Conservation (phyloP, 2,329 filamentous ascomycete genomes). For the Uncinocarpus reesii region DNA sequence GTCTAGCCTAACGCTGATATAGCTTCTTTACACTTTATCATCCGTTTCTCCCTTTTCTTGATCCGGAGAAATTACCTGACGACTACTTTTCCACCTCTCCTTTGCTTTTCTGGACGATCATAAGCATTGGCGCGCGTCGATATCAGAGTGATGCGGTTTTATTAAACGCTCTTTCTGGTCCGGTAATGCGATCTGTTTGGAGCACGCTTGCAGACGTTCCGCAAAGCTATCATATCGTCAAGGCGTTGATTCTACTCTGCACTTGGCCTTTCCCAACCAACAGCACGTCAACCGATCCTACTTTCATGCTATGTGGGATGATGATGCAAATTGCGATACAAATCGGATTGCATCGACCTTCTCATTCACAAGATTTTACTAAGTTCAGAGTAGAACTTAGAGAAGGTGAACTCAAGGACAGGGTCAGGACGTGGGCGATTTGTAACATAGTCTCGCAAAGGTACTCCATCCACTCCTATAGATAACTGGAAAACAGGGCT, state of each 20-base stretch:
- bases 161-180: slow-evolving; percentile 43
- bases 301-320: slow-evolving; percentile 54
- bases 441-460: slow-evolving; percentile 59
- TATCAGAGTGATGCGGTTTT: slow-evolving; percentile 46
- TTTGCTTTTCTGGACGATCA: slow-evolving; percentile 59
- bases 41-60: slow-evolving; percentile 54
- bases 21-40: slow-evolving; percentile 57
- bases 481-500: neutral
- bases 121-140: slow-evolving; percentile 52
- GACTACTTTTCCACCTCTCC: slow-evolving; percentile 49
- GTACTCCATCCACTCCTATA: slow-evolving; percentile 30
- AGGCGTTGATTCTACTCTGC: slow-evolving; percentile 53
- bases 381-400: slow-evolving; percentile 45
- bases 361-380: slow-evolving; percentile 49
- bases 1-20: slow-evolving; percentile 18
- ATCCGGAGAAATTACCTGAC: slow-evolving; percentile 44
- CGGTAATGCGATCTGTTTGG: slow-evolving; percentile 51
- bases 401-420: slow-evolving; percentile 54
- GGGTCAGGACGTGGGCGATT: slow-evolving; percentile 56
- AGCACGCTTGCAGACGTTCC: slow-evolving; percentile 51
- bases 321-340: slow-evolving; percentile 62
- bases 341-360: slow-evolving; percentile 54
- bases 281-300: slow-evolving; percentile 54
- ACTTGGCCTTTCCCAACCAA: slow-evolving; percentile 56
- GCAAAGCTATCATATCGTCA: slow-evolving; percentile 55